These are phyloP conservation scores for Aspergillus funiculosus DNA, from an alignment of 495 filamentous ascomycete species.

Conservation along the genomic window DNA sequence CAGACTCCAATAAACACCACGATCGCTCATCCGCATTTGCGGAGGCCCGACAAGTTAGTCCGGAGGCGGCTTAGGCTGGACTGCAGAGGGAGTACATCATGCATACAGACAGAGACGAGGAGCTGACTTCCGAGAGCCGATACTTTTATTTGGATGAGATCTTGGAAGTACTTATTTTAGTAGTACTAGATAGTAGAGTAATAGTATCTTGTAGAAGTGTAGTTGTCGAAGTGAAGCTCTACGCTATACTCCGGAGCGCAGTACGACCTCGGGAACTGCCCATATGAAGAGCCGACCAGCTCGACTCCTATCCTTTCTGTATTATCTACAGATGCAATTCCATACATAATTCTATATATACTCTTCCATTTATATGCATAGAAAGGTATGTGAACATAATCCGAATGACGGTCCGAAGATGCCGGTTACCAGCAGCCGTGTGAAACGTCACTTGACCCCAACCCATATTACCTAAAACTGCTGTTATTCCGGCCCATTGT, in stretches of 20 bases:
- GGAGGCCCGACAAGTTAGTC: slow-evolving; percentile 24
- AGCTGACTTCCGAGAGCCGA: slow-evolving; percentile 25
- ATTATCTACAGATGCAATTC: not conserved
- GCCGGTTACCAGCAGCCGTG: slow-evolving; percentile 25
- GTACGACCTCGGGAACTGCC: slow-evolving; percentile 5
- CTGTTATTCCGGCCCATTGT: slow-evolving; percentile 3
- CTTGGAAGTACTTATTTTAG: no score
- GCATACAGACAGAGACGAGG: no score
- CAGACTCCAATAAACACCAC: slow-evolving; percentile 3
- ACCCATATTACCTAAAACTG: slow-evolving; percentile 21
- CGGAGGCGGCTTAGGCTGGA: slow-evolving; percentile 16
- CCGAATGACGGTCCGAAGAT: slow-evolving; percentile 22
- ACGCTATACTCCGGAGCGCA: no score
- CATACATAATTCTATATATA: not conserved
- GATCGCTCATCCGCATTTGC: slow-evolving; percentile 18
- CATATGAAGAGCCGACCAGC: slow-evolving; percentile 3
- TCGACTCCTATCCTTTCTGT: no score
- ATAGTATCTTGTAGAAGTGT: no score
- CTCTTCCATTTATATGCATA: no score
- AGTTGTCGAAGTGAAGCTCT: no score
- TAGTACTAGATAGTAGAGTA: no score
- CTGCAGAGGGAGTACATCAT: not conserved
- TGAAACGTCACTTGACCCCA: slow-evolving; percentile 22
- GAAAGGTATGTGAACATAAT: no score
- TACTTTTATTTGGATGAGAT: slow-evolving; percentile 17